These are phyloP conservation scores for Penicillium sp. DNA, from an alignment of 2,329 filamentous ascomycete genomes.

Conservation along the genomic window DNA sequence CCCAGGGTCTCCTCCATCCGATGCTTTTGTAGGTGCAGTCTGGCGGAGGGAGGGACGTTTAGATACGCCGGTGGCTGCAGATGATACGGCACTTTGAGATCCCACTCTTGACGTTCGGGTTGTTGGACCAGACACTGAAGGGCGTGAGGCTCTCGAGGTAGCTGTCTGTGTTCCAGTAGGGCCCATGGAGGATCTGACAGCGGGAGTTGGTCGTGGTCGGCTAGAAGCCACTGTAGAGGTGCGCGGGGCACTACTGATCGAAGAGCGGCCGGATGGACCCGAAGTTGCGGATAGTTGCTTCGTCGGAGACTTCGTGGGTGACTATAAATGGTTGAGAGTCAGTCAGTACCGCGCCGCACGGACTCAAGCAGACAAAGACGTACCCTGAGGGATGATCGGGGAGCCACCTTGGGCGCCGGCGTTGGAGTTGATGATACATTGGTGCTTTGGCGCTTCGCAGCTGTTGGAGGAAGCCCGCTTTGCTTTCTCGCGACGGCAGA, in stretches of 20 bases:
- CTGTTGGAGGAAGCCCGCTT: conserved; percentile 52
- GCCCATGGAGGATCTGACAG: conserved; percentile 63
- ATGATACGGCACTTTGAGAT: conserved; percentile 23
- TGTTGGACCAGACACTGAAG: conserved; percentile 37
- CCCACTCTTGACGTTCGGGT: conserved; percentile 36
- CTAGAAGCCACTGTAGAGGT: conserved; percentile 52
- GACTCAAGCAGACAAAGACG: conserved; percentile 5
- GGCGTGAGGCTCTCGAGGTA: conserved; percentile 37
- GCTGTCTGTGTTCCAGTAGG: conserved; percentile 51
- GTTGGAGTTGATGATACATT: conserved; percentile 67
- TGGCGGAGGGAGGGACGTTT: conserved; percentile 38
- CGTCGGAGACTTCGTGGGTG: conserved; percentile 74
- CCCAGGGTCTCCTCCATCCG: conserved; percentile 28
- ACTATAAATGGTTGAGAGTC: conserved; percentile 47
- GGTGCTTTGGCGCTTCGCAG: conserved; percentile 64
- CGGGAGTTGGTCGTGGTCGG: conserved; percentile 54
- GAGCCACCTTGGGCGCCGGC: conserved; percentile 56
- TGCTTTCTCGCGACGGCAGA: conserved; percentile 41
- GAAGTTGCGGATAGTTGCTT: conserved; percentile 69
- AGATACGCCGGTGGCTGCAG: conserved; percentile 22
- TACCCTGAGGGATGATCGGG: conserved; percentile 41
- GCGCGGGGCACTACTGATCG: conserved; percentile 49
- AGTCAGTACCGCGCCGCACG: conserved; percentile 22
- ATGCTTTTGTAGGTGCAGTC: conserved; percentile 24
- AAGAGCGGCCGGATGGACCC: conserved; percentile 50